Conservation (phyloP, 2,329 filamentous ascomycete genomes). For the Didymella glomerata region DNA sequence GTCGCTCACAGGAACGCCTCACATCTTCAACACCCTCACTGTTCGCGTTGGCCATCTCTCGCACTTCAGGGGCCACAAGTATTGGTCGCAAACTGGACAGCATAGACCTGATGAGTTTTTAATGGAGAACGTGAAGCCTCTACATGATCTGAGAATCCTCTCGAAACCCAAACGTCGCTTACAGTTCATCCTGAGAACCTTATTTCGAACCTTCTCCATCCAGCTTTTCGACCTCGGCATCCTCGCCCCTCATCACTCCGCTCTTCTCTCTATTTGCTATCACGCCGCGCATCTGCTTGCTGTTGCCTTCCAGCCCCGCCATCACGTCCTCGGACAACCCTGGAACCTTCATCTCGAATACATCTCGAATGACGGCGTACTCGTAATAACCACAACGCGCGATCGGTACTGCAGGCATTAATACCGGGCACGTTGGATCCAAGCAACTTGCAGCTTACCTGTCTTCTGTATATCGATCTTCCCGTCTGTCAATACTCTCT, state of each 20-base stretch:
- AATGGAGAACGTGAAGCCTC: not conserved
- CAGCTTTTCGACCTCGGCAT: slow-evolving; percentile 7
- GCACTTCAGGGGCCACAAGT: not conserved
- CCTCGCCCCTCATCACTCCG: slow-evolving; percentile 5
- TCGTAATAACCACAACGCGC: slow-evolving; percentile 68
- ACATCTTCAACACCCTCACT: not conserved
- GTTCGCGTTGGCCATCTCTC: not conserved
- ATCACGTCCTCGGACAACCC: slow-evolving; percentile 42
- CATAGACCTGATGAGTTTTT: not conserved
- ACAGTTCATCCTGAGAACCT: too few relatives aligned
- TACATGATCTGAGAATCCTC: too few relatives aligned
- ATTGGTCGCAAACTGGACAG: not conserved
- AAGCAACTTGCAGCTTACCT: slow-evolving; percentile 16
- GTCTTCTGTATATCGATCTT: slow-evolving; percentile 65
- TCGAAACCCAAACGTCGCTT: too few relatives aligned
- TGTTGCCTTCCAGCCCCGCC: slow-evolving; percentile 43
- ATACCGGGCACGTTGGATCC: not conserved
- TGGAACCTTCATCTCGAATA: slow-evolving; percentile 67
- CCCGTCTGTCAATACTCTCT: slow-evolving; percentile 63
- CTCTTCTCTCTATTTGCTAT: not conserved
- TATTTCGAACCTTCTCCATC: not conserved
- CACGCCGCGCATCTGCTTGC: slow-evolving; percentile 33
- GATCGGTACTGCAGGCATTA: slow-evolving; percentile 57
- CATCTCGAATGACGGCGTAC: slow-evolving; percentile 64
- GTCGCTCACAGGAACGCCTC: slow-evolving; percentile 1